Base-by-base conservation (phyloP, 371 early-diverging fungal genomes). In the Rhizopus delemar region DNA sequence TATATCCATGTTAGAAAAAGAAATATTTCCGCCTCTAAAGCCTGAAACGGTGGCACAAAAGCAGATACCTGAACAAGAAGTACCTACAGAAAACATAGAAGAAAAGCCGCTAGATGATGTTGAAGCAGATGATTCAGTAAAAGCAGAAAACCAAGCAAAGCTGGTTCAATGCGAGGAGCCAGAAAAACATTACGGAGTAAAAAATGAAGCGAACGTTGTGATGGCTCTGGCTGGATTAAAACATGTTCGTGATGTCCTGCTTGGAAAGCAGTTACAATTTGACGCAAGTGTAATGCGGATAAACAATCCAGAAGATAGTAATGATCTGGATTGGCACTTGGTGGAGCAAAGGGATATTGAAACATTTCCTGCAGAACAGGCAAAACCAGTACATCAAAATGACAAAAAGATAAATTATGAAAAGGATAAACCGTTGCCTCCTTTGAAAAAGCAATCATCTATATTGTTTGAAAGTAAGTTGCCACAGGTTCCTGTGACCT, bases 201-300 rank as follows among this genome's bases (percentile, higher is more conserved):
- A 59, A 39, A 61, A 77, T 13, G 77, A 75, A 29, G 75, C 74
- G 8, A 56, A 63, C 0, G 38, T 80, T 2, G 65, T 77, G 32
- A 65, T 71, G 50, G 86, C 82, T 1, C 67, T 86, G 2, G 77
- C 72, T 22, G 85, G 85, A 0, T 66, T 87, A 39, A 86, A 85
- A 46, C 86, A 87, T 57, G 74, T 86, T 0, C 78, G 86, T 5
- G 88, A 87, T 69, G 78, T 85, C 6, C 57, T 87, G 16, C 53
- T 73, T 6, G 86, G 84, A 4, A 72, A 79, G 41, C 71, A 80
- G 11, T 57, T 60, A 34, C 74, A 78, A 8, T 73, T 85, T 48
- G 80, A 86, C 55, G 63, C 80, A 2, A 69, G 70, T 16, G 76
- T 78, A 0, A 69, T 85, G 4, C 72, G 77, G 52, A 46, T 53